A percentile compares a stretch with the other conserved stretches of the same genome.
Conservation (phyloP, 2,329 filamentous ascomycete genomes). For the Fusarium kyushuense region DNA sequence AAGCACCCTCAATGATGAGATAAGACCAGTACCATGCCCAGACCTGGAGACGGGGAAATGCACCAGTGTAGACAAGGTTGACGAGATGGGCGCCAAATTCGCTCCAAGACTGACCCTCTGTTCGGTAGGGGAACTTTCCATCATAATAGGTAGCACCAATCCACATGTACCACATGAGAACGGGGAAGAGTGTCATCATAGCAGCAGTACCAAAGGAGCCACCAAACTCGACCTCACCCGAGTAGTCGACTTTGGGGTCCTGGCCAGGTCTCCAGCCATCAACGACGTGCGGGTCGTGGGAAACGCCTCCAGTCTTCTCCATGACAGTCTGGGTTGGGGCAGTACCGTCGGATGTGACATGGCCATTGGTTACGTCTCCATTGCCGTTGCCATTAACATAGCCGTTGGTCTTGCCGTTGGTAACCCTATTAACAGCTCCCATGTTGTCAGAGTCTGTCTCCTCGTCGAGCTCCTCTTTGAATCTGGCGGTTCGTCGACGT, state of each 20-base stretch:
- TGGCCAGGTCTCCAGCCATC: conserved; percentile 71
- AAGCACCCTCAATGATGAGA: conserved; percentile 83
- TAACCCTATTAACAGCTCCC: conserved; percentile 47
- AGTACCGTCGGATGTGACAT: conserved; percentile 32
- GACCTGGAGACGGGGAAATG: conserved; percentile 83
- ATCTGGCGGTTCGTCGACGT: conserved; percentile 63
- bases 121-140: conserved; percentile 79
- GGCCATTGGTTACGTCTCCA: conserved; percentile 45
- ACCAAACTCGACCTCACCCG: conserved; percentile 83
- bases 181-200: conserved; percentile 95
- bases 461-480: conserved; percentile 64
- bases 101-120: conserved; percentile 71
- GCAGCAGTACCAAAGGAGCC: conserved; percentile 81
- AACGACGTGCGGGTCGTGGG: conserved; percentile 45
- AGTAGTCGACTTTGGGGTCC: conserved; percentile 73
- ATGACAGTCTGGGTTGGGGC: conserved; percentile 24
- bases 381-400: conserved; percentile 39
- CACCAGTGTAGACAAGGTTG: conserved; percentile 81
- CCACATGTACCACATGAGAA: conserved; percentile 99
- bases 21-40: conserved; percentile 97
- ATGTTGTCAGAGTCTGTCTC: conserved; percentile 50
- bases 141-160: conserved; percentile 93
- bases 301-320: conserved; percentile 38
- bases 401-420: conserved; percentile 45
- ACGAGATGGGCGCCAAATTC: conserved; percentile 81